Base-by-base conservation (phyloP, 805 yeast genomes). In the Candida argentea region DNA sequence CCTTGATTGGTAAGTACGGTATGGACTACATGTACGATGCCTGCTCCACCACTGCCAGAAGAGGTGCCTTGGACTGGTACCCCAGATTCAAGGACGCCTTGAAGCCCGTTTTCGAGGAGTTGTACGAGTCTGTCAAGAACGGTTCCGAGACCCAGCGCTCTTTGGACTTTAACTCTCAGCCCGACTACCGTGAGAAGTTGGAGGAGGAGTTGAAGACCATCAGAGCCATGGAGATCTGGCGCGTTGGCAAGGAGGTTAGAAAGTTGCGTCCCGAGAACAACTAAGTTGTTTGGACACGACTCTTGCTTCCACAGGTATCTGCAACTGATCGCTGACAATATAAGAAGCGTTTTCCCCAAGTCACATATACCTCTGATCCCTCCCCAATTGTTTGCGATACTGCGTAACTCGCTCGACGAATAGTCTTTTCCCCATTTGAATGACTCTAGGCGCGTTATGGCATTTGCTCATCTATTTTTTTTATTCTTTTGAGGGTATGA, bases 1-100 rank as follows among this genome's bases (percentile, higher is more conserved):
- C 98, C 67, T 79, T 91, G 73, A 65, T 91, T 50, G 98, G 98
- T 70, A 86, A 85, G 69, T 83, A 91, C 76, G 98, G 98, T 72
- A 91, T 91, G 98, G 98, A 91, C 70, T 91, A 91, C 89, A 91
- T 91, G 98, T 91, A 91, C 78, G 97, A 91, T 61, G 98, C 98
- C 53, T 91, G 98, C 71, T 91, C 98, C 47, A 91, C 98, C 57
- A 91, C 98, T 47, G 98, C 98, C 55, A 86, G 97, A 77, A 85
- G 98, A 73, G 98, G 98, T 76, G 98, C 98, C 60, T 76, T 91
- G 53, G 98, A 91, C 74, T 91, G 98, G 98, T 89, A 91, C 75
- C 97, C 97, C 66, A 71, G 81, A 66, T 91, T 91, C 86, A 87
- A 87, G 77, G 89, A 84, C 49, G 95, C 96, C 57, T 76, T 91